phyloP scores from a whole-genome alignment of 2,329 filamentous ascomycete species.

The Pyrenochaeta sp. region DNA sequence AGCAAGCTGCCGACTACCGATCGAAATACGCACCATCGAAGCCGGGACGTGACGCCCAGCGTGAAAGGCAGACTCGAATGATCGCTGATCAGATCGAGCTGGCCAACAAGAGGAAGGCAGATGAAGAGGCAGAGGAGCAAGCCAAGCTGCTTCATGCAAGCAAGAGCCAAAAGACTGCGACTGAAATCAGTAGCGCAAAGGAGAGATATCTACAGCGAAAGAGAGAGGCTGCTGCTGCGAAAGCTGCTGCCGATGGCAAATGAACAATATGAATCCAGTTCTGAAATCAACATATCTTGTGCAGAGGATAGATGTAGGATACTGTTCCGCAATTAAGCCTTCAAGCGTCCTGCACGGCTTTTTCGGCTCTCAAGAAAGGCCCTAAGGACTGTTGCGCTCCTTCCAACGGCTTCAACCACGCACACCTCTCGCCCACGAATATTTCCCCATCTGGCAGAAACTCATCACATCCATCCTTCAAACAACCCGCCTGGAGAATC shows the following conservation, averaged over 20 bases:
- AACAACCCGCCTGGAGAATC: not conserved
- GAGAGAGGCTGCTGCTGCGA: conserved; percentile 63
- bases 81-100: conserved; percentile 79
- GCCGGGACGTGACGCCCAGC: conserved; percentile 67
- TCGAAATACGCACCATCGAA: conserved; percentile 47
- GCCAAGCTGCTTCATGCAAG: conserved; percentile 68
- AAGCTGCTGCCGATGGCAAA: not conserved
- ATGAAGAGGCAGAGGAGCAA: conserved; percentile 72
- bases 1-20: conserved; percentile 12
- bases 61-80: conserved; percentile 80
- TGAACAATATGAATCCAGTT: too few relatives aligned
- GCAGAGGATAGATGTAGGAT: too few relatives aligned
- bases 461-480: not conserved
- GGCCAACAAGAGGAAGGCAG: conserved; percentile 73
- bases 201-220: conserved; percentile 83
- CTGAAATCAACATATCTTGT: too few relatives aligned
- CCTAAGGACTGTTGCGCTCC: too few relatives aligned
- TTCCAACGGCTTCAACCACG: not conserved
- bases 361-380: too few relatives aligned
- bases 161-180: conserved; percentile 80
- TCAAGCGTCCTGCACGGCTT: too few relatives aligned
- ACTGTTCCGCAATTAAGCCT: too few relatives aligned
- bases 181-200: conserved; percentile 77
- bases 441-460: not conserved
- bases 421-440: not conserved